Evolutionary conservation across 2,329 filamentous ascomycete species (phyloP).

Genomic region (Ophiostoma perfectum): DNA sequence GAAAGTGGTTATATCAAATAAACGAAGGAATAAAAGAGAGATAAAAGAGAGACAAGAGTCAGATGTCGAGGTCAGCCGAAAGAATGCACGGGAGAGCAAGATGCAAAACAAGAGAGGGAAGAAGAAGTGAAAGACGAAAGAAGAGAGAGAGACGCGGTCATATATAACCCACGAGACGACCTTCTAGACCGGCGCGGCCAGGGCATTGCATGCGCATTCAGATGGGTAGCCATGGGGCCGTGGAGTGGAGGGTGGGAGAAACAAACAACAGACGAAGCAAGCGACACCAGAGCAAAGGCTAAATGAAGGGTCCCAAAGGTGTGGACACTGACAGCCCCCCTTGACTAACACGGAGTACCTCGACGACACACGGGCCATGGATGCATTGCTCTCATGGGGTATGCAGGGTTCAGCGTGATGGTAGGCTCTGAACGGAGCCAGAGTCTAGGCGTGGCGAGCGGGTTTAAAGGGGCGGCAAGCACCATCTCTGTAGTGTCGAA

Average conservation of each 20-base stretch:
- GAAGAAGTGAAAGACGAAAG: neutral
- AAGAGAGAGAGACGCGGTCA: neutral
- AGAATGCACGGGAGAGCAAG: neutral
- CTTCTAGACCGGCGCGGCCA: neutral
- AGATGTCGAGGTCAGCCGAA: neutral
- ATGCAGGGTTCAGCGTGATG: neutral
- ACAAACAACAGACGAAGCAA: neutral
- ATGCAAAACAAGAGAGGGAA: neutral
- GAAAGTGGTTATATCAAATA: neutral
- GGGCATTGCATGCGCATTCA: neutral
- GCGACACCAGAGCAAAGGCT: neutral
- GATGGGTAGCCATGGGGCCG: neutral
- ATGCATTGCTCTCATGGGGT: slow-evolving; percentile 4
- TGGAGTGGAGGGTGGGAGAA: slow-evolving; percentile 7
- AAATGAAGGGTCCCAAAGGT: neutral
- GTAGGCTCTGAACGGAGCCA: neutral
- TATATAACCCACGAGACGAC: slow-evolving; percentile 5
- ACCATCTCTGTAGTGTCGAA: neutral
- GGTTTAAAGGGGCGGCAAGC: neutral
- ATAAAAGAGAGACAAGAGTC: neutral
- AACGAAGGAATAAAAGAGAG: neutral
- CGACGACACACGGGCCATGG: neutral
- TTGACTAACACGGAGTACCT: neutral
- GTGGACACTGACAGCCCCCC: neutral
- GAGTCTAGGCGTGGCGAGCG: neutral